Percentiles rank a stretch among this genome's conserved stretches.
phyloP scores from a whole-genome alignment of 2,329 filamentous ascomycete species.

The Gremmenia infestans region DNA sequence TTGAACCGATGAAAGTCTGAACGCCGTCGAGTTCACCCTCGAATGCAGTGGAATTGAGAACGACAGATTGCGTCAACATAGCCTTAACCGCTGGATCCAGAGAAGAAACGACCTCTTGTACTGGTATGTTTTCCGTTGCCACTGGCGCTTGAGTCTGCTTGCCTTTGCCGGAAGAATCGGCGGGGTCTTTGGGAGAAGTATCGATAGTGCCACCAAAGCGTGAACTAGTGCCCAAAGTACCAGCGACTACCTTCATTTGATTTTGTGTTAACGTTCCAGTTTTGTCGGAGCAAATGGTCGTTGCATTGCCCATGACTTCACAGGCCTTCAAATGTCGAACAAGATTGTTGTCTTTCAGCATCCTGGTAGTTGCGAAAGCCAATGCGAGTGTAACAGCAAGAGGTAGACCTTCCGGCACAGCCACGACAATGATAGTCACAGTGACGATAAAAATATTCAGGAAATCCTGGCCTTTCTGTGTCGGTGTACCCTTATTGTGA shows the following conservation, averaged over 20 bases:
- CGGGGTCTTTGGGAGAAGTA: slow-evolving; percentile 15
- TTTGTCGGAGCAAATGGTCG: slow-evolving; percentile 76
- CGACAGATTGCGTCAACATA: slow-evolving; percentile 58
- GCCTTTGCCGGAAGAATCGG: slow-evolving; percentile 21
- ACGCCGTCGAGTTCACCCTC: slow-evolving; percentile 58
- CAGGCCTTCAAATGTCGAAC: slow-evolving; percentile 64
- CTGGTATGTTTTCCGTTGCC: slow-evolving; percentile 22
- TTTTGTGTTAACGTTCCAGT: slow-evolving; percentile 72
- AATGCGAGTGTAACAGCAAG: slow-evolving; percentile 64
- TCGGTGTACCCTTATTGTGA: slow-evolving; percentile 40
- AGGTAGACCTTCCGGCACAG: slow-evolving; percentile 61
- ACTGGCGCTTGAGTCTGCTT: slow-evolving; percentile 20
- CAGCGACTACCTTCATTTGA: slow-evolving; percentile 72
- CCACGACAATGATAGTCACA: slow-evolving; percentile 64
- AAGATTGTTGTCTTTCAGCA: slow-evolving; percentile 66
- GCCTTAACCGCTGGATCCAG: slow-evolving; percentile 23
- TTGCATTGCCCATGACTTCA: slow-evolving; percentile 68
- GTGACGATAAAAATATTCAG: slow-evolving; percentile 59
- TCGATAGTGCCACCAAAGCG: slow-evolving; percentile 43
- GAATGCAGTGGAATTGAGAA: slow-evolving; percentile 66
- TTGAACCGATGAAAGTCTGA: slow-evolving; percentile 64
- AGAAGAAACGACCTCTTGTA: slow-evolving; percentile 28
- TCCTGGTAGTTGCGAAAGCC: slow-evolving; percentile 61
- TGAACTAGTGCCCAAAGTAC: slow-evolving; percentile 56
- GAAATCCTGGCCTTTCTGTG: slow-evolving; percentile 57